phyloP scores from a whole-genome alignment of 768 basidiomycete species.

The Mycena olivaceomarginata region DNA sequence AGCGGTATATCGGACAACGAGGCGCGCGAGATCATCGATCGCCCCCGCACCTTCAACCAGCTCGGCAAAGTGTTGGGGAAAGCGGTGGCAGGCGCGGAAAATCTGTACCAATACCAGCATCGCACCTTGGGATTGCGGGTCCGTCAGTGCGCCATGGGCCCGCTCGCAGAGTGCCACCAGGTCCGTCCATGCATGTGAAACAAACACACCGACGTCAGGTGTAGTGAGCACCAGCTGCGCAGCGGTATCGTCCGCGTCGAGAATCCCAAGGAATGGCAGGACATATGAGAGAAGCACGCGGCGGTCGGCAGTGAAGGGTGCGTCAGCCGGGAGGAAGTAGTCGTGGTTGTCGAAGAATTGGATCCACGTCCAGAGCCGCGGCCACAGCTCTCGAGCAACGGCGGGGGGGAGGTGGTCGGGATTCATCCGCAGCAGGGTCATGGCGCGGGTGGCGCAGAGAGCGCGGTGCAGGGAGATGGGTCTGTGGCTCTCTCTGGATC shows the following conservation, averaged over 20 bases:
- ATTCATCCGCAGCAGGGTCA: neutral
- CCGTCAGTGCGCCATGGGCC: neutral
- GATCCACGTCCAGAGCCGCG: neutral
- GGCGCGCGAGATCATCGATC: neutral
- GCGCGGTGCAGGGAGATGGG: neutral
- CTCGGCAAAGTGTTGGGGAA: neutral
- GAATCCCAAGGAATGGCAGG: neutral
- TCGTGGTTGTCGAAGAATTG: neutral
- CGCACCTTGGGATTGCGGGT: neutral
- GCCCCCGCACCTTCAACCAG: neutral
- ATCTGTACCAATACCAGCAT: neutral
- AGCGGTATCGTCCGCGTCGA: no score
- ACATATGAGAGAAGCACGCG: neutral
- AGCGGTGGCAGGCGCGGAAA: neutral
- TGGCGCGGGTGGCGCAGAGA: neutral
- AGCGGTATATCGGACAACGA: neutral
- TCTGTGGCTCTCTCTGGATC: neutral
- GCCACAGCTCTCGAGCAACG: neutral
- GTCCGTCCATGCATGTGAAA: neutral
- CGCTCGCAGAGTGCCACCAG: neutral
- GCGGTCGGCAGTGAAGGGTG: neutral
- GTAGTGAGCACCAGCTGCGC: neutral
- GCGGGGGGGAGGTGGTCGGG: neutral
- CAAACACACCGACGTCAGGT: neutral
- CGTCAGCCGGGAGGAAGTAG: neutral